phyloP scores from a whole-genome alignment of 176 grass and related monocot species.

The Bolboschoenus planiculmis region DNA sequence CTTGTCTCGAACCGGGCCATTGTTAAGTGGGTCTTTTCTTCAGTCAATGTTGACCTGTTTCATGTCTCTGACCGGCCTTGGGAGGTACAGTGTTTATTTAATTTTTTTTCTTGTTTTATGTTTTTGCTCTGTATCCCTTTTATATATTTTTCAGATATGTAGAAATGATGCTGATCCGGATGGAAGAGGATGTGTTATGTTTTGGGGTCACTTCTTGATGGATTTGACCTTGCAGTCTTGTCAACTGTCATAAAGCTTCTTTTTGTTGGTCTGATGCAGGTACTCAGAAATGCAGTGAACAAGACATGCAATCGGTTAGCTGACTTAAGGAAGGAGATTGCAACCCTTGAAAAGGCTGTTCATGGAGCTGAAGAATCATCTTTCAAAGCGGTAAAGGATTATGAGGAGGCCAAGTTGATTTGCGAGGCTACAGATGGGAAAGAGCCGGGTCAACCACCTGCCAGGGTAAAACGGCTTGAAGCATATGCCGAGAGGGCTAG shows the following conservation, averaged over 20 bases:
- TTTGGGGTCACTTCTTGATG: neutral
- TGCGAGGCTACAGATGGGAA: conserved; percentile 71
- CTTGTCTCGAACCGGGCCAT: conserved; percentile 86
- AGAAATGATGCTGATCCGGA: neutral
- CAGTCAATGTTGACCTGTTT: conserved; percentile 66
- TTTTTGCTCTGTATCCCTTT: neutral
- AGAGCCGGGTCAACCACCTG: conserved; percentile 60
- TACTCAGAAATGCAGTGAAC: conserved; percentile 93
- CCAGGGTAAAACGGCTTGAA: conserved; percentile 74
- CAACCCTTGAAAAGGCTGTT: conserved; percentile 54
- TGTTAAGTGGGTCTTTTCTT: conserved; percentile 87
- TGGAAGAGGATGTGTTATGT: neutral
- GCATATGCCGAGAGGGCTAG: conserved; percentile 50
- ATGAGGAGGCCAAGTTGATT: conserved; percentile 57
- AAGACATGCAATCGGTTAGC: conserved; percentile 91
- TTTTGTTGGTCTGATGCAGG: conserved; percentile 31
- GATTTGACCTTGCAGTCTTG: neutral
- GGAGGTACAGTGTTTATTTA: conserved; percentile 49
- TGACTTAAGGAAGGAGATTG: conserved; percentile 90
- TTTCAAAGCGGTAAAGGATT: conserved; percentile 43
- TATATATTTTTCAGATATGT: conserved; percentile 11
- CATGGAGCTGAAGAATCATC: conserved; percentile 51
- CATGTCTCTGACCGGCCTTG: conserved; percentile 96
- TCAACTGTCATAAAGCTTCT: neutral
- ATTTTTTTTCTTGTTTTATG: neutral